Base-by-base conservation (phyloP, 2,329 filamentous ascomycete genomes). In the Trichoderma arundinaceum region DNA sequence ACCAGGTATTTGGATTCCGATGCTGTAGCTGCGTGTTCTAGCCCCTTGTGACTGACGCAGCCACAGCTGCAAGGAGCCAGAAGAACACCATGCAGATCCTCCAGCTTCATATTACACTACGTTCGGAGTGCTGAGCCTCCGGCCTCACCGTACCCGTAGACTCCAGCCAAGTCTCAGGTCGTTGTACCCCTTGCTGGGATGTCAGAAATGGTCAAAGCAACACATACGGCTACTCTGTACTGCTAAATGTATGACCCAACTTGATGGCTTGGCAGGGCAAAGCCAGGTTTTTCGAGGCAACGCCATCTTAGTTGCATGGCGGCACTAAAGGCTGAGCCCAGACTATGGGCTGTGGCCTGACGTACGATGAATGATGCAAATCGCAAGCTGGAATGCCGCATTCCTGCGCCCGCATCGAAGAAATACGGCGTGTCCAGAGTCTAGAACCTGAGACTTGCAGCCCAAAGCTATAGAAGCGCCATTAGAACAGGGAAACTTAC, bases 1-100 rank as follows among this genome's bases (percentile, higher is more conserved):
- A 52, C 58, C 58, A 44, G 48, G 58, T 61, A 52, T 48, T 33
- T 61, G 58, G 58, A 43, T 33, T 22, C 15, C 58, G 48, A 52
- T 61, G 48, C 46, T 51, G 32, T 32, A 19, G 41, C 17, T 41
- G 44, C 46, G 15, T 33, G 15, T 10, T 33, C 22, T 33, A 61
- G 38, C 46, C 32, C 19, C 38, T 35, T 41, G 28, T 52, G 35
- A 22, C 58, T 44, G n/a, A 35, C 35, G 35, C 35, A 61, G 46
- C 58, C 38, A 43, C 38, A 32, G 12, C 46, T 52, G 22, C 46
- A 43, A 43, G 58, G 22, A 51, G 46, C 13, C 19, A 35, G 44
- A 19, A 22, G 46, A 19, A 44, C 6, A 13, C 10, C 32, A 10
- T 43, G n/a, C 22, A 41, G 35, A 61, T 43, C 7, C 10, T 43